Evolutionary conservation across 495 filamentous ascomycete species (phyloP), one percentile per base, ranked within the genome.

Genomic region (Penicillium mononematosum): DNA sequence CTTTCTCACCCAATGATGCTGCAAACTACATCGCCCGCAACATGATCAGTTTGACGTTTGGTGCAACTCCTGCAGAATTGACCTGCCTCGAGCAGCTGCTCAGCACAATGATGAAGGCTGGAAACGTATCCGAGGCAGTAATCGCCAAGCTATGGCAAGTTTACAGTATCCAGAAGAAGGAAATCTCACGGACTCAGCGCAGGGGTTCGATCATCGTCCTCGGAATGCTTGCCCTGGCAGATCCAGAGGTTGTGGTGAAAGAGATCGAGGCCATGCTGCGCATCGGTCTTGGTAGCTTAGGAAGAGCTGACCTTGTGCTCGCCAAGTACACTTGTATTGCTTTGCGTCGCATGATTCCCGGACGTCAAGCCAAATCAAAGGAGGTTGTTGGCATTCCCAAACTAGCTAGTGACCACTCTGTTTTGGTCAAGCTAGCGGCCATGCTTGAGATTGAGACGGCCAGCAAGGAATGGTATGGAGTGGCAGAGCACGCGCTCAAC

Each of bases 21-120:
- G 94, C 94, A 24, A 98, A 94, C 71, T 98, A 92, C 64, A 89
- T 99, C 64, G 93, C 93, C 36, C 84, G 92, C 47, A 98, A 97
- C 75, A 98, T 99, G 95, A 97, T 98, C 70, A 96, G 90, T 75
- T 76, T 99, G 58, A 99, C 94, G 0, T 97, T 96, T 69, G 93
- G 92, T 16, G 90, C 92, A 5, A 96, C 92, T 0, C 89, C 92
- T 4, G 94, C 94, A 1, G 94, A 99, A 66, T 78, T 98, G 32
- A 99, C 94, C 3, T 96, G 91, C 38, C 78, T 99, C 19, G 94
- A 98, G 68, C 94, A 98, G 74, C 79, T 99, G 17, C 74, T 98
- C 5, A 90, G 88, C 62, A 97, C 91, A 0, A 98, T 99, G 94
- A 96, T 96, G 90, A 96, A 92, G 66, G 85, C 87, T 27, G 90